These are phyloP conservation scores for Aspergillus baeticus DNA, from an alignment of 495 filamentous ascomycete species.

Conservation along the genomic window DNA sequence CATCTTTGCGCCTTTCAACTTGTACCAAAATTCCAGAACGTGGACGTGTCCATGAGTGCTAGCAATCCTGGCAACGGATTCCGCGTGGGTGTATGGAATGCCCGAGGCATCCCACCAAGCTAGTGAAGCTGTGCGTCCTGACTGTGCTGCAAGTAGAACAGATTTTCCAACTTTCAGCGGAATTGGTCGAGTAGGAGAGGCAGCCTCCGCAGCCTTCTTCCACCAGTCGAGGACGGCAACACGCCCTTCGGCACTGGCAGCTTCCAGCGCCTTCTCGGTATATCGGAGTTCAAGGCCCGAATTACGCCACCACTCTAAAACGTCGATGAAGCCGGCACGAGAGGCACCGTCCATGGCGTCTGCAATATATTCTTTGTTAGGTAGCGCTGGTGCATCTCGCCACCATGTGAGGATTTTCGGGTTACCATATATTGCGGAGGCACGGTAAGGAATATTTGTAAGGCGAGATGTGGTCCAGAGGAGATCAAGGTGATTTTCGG, in stretches of 20 bases:
- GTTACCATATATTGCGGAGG: constrained; percentile 81
- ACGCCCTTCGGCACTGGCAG: constrained; percentile 78
- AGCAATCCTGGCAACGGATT: constrained; percentile 77
- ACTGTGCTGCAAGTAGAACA: constrained; percentile 75
- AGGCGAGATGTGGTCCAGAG: constrained; percentile 81
- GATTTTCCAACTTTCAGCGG: constrained; percentile 76
- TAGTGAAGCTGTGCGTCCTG: constrained; percentile 66
- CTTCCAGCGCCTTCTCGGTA: constrained; percentile 80
- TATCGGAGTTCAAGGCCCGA: constrained; percentile 80
- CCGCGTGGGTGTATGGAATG: constrained; percentile 70
- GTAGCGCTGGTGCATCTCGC: constrained; percentile 70
- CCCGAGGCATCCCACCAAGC: constrained; percentile 82
- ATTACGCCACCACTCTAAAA: constrained; percentile 87
- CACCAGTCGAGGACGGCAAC: constrained; percentile 89
- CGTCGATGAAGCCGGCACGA: constrained; percentile 74
- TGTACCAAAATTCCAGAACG: constrained; percentile 79
- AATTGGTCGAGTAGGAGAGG: constrained; percentile 34
- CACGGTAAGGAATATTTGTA: constrained; percentile 79
- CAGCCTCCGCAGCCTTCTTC: constrained; percentile 57
- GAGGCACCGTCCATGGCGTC: constrained; percentile 88
- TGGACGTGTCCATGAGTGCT: constrained; percentile 83
- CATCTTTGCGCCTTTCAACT: constrained; percentile 76
- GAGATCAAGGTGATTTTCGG: constrained; percentile 70
- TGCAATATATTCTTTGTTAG: constrained; percentile 72
- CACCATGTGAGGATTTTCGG: constrained; percentile 88